Base-by-base conservation (phyloP, 805 yeast genomes). In the Saturnispora serradocipensis region DNA sequence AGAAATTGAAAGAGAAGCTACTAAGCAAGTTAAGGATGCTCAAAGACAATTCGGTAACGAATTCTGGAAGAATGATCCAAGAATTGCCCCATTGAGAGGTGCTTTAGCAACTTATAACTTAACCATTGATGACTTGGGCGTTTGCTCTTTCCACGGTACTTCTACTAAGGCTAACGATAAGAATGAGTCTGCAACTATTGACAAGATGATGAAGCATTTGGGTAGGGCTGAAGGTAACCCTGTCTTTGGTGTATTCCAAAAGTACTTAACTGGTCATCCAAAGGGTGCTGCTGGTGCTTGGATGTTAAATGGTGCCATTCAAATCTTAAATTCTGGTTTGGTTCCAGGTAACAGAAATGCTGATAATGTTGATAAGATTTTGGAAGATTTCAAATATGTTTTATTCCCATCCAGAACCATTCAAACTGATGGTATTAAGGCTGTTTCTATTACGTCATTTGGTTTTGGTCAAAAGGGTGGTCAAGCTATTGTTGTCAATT, bases 231-330 rank as follows among this genome's bases (percentile, higher is more conserved):
- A 87, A 74, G 99, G 99, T 74, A 95, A 93, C 75, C 96, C 99
- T 57, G 90, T 95, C 47, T 77, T 85, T 61, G 97, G 98, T 80
- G 95, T 93, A 51, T 91, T 95, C 96, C 99, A 93, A 75, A 93
- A 93, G 74, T 93, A 80, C 82, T 81, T 93, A 67, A 93, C 99
- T 63, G 99, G 99, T 74, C 99, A 93, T 77, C 99, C 99, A 64
- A 93, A 93, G 86, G 99, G 99, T 81, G 99, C 99, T 63, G 99
- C 99, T 53, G 99, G 97, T 79, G 98, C 99, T 53, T 93, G 99
- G 99, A 93, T 93, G 99, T 74, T 93, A 80, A 95, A 93, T 72
- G 99, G 99, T 72, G 96, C 88, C 53, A 74, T 93, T 60, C 99
- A 93, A 76, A 83, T 90, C 60, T 76, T 93, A 69, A 86, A 88